Conservation (phyloP, 345 rosid species). For the Brassica rapa region DNA sequence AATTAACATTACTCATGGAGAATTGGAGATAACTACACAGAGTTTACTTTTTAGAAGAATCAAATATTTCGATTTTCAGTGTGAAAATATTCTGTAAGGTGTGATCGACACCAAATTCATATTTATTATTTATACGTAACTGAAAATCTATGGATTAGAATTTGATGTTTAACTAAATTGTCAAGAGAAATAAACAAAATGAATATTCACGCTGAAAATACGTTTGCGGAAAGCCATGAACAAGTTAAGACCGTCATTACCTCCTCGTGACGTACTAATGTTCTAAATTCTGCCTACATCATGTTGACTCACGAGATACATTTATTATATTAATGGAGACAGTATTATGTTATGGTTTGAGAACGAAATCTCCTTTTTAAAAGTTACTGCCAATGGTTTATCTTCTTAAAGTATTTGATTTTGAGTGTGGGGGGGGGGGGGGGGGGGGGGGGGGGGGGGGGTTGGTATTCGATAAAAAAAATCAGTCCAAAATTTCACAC, state of each 20-base stretch:
- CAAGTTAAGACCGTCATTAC: conserved; percentile 12
- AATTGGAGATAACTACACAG: background rate
- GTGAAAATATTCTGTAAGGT: background rate
- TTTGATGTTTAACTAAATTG: background rate
- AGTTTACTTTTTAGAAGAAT: background rate
- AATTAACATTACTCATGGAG: background rate
- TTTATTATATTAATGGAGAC: background rate
- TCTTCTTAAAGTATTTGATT: background rate
- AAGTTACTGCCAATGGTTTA: background rate
- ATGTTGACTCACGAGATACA: conserved; percentile 3
- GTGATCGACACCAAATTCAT: background rate
- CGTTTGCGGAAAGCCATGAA: background rate
- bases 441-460: background rate
- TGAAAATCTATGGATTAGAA: background rate
- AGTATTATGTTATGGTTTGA: background rate
- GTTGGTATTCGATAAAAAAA: background rate
- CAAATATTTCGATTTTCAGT: too few relatives aligned
- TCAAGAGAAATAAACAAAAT: background rate
- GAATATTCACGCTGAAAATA: background rate
- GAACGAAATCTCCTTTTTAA: background rate
- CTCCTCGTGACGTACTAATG: conserved; percentile 13
- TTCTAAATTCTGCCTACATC: conserved; percentile 16
- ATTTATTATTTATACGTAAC: background rate
- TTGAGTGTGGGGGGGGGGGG: background rate
- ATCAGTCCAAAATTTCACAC: background rate